These are phyloP conservation scores for Teunomyces lycoperdinae DNA, from an alignment of 805 yeast genomes.

Conservation along the genomic window DNA sequence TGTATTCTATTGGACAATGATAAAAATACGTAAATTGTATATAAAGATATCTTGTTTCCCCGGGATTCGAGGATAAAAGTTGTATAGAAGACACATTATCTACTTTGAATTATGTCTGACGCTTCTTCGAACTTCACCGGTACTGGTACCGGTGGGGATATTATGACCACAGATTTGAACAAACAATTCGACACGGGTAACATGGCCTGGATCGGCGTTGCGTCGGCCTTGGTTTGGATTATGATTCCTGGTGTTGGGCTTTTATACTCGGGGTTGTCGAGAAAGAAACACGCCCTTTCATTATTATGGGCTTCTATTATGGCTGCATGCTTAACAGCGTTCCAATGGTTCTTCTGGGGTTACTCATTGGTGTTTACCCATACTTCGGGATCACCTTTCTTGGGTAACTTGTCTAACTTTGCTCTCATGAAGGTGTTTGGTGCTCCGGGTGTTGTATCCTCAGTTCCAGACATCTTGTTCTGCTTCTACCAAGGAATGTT, in stretches of 20 bases:
- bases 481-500: conserved; percentile 96
- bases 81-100: too few species aligned
- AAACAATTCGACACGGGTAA: conserved; percentile 67
- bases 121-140: conserved; percentile 38
- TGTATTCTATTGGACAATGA: neutral
- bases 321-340: conserved; percentile 76
- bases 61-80: too few species aligned
- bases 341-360: conserved; percentile 99
- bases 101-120: conserved; percentile 8
- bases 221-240: conserved; percentile 85
- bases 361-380: conserved; percentile 85
- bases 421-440: conserved; percentile 81
- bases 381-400: conserved; percentile 56
- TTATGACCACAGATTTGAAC: conserved; percentile 70
- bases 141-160: conserved; percentile 77
- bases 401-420: conserved; percentile 81
- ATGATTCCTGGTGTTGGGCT: conserved; percentile 97
- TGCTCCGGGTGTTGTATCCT: conserved; percentile 61
- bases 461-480: conserved; percentile 88
- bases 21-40: neutral
- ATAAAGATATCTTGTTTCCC: neutral
- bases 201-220: conserved; percentile 80
- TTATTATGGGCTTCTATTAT: conserved; percentile 91
- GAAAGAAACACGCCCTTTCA: conserved; percentile 95
- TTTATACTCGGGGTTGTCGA: conserved; percentile 86